Evolutionary conservation across 345 rosid genomes (phyloP).

Genomic region (Eucalyptus victrix): DNA sequence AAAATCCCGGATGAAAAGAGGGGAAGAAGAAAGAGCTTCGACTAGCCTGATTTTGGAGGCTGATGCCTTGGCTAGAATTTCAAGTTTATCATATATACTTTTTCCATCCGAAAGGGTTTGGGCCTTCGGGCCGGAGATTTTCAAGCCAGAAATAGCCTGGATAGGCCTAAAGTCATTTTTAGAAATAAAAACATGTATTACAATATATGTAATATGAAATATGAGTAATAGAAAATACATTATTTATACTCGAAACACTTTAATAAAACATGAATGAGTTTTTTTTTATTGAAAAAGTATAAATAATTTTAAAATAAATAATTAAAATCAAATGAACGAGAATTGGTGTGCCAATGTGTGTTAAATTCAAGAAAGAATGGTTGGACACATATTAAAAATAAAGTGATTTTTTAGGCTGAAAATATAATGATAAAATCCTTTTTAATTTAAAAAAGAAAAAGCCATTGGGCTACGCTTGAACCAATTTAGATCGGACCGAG

Average conservation of each 20-base stretch:
- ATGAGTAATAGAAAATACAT: not conserved
- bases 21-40: not conserved
- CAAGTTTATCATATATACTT: not conserved
- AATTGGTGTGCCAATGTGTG: accelerated
- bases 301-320: no score
- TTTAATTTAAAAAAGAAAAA: not conserved
- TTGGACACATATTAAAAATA: not conserved
- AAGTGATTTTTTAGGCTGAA: not conserved
- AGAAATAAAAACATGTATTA: not conserved
- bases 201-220: accelerated
- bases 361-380: no score
- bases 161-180: not conserved
- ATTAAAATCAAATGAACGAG: not conserved
- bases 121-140: not conserved
- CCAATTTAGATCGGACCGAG: not conserved
- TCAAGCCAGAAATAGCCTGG: not conserved
- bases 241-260: not conserved
- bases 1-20: not conserved
- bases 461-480: not conserved
- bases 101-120: not conserved
- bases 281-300: no score
- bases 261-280: not conserved
- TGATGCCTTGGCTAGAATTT: not conserved
- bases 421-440: not conserved
- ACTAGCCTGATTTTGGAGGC: not conserved